These are phyloP conservation scores for Triticum timopheevii DNA, from an alignment of 176 grass and related monocot species.

Conservation along the genomic window DNA sequence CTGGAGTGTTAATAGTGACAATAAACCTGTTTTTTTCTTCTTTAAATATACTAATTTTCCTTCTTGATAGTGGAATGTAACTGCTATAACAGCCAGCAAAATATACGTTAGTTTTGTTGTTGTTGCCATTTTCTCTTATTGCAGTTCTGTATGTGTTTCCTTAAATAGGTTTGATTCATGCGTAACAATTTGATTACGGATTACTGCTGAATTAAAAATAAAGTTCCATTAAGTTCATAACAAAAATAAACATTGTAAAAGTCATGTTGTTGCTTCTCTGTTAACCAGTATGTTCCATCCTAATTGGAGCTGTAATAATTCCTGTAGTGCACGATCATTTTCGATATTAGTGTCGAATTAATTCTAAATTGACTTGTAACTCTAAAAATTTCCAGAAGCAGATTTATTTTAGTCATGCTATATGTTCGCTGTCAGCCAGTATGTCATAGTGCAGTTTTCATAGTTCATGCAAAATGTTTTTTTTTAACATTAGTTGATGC, in stretches of 20 bases:
- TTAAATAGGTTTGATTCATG: not conserved
- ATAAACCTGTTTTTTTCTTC: slow-evolving; percentile 5
- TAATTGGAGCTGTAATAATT: slow-evolving; percentile 11
- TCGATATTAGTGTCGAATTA: not conserved
- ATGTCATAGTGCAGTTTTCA: slow-evolving; percentile 6
- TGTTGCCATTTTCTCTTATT: not conserved
- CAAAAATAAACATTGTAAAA: slow-evolving; percentile 13
- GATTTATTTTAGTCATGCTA: slow-evolving; percentile 20
- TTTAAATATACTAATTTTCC: not conserved
- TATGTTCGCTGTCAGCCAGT: not conserved
- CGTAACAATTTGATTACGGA: not conserved
- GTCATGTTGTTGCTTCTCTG: not conserved
- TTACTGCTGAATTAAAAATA: not conserved
- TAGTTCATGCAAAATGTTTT: not conserved
- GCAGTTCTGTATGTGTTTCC: too few species aligned
- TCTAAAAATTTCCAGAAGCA: not conserved
- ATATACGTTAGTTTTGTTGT: not conserved
- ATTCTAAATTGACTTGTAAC: slow-evolving; percentile 16
- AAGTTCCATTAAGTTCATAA: slow-evolving; percentile 14
- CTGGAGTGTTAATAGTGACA: not conserved
- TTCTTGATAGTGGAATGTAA: not conserved
- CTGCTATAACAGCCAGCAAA: not conserved
- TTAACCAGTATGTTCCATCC: slow-evolving; percentile 3
- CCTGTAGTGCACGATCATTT: slow-evolving; percentile 1
- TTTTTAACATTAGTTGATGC: not conserved